Conservation (phyloP, 257 asterid genomes). For the Paulownia fortunei region DNA sequence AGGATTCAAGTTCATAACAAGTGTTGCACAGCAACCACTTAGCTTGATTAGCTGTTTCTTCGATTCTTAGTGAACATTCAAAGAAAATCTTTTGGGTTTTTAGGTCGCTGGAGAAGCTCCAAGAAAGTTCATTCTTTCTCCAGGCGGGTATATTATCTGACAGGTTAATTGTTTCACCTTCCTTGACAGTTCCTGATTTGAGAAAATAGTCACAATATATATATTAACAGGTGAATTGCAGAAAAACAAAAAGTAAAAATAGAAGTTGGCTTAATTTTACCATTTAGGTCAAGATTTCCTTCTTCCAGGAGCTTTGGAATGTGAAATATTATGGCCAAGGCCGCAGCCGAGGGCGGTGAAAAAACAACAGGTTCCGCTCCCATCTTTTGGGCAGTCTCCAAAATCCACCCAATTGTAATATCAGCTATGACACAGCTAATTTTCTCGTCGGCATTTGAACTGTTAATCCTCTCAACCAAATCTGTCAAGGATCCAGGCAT, state of each 20-base stretch:
- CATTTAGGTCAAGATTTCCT: constrained; percentile 28
- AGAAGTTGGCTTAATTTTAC: neutral
- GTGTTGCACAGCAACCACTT: constrained; percentile 34
- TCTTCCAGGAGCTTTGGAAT: constrained; percentile 28
- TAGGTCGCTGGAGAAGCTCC: constrained; percentile 27
- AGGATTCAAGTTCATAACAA: constrained; percentile 41
- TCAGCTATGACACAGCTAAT: constrained; percentile 50
- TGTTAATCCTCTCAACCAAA: constrained; percentile 37
- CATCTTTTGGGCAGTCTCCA: constrained; percentile 35
- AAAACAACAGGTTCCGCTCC: constrained; percentile 34
- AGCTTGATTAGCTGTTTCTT: neutral
- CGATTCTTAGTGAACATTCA: neutral
- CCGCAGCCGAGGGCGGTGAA: constrained; percentile 31
- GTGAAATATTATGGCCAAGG: constrained; percentile 9
- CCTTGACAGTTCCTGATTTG: constrained; percentile 32
- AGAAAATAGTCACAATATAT: neutral
- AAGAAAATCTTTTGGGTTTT: constrained; percentile 11
- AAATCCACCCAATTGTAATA: constrained; percentile 38
- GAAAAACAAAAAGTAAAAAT: neutral
- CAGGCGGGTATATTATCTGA: constrained; percentile 25
- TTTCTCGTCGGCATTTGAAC: constrained; percentile 12
- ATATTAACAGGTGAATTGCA: neutral
- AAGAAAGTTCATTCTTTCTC: constrained; percentile 21
- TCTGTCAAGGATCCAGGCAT: constrained; percentile 33
- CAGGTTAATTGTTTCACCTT: constrained; percentile 29